phyloP scores from a whole-genome alignment of 139 green algal genomes.

The Coccomyxa sp. region DNA sequence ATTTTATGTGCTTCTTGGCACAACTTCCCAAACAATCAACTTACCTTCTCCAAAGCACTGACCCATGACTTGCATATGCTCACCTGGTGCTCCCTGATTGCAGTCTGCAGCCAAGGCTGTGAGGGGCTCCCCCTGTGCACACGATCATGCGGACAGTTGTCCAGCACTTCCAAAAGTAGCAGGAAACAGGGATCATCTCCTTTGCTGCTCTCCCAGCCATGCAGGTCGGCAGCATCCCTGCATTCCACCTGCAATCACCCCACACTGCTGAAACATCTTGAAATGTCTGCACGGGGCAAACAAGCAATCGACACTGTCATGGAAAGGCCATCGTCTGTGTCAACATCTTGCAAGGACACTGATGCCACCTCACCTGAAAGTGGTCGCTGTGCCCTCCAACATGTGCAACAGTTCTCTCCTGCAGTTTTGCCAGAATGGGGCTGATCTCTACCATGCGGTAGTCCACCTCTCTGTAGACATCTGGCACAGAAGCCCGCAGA shows the following conservation, averaged over 20 bases:
- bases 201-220: slow-evolving; percentile 28
- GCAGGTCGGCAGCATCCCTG: slow-evolving; percentile 33
- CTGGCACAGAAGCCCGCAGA: slow-evolving; percentile 35
- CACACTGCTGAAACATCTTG: neutral
- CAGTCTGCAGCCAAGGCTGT: slow-evolving; percentile 35
- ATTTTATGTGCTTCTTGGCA: neutral
- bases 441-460: slow-evolving; percentile 76
- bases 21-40: neutral
- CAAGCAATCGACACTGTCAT: no score
- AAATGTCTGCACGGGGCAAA: neutral
- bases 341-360: no score
- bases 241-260: slow-evolving; percentile 1
- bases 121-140: neutral
- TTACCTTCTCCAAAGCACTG: neutral
- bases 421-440: slow-evolving; percentile 43
- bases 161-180: slow-evolving; percentile 70
- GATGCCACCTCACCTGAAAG: slow-evolving; percentile 20
- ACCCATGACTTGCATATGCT: neutral
- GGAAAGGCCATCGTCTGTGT: no score
- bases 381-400: slow-evolving; percentile 27
- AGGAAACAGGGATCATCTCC: slow-evolving; percentile 11
- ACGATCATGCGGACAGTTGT: slow-evolving; percentile 80
- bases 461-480: slow-evolving; percentile 43
- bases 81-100: no score
- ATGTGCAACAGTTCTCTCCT: slow-evolving; percentile 40